Evolutionary conservation across 148 eudicot species (phyloP).

Genomic region (Arctostaphylos glauca): DNA sequence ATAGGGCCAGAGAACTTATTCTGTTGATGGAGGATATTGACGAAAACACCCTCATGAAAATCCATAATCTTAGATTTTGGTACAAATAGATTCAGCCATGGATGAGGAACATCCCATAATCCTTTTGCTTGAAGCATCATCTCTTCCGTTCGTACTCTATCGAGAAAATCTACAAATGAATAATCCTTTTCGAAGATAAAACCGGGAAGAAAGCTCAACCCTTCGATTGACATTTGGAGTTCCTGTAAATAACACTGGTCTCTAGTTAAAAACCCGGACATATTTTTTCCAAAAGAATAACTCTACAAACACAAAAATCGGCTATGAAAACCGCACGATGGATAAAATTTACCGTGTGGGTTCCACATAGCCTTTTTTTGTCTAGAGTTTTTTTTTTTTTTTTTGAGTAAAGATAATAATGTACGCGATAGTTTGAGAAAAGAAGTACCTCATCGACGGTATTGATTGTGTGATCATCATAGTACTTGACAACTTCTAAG

Average conservation of each 20-base stretch:
- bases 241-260: slow-evolving; percentile 32
- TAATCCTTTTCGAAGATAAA: slow-evolving; percentile 54
- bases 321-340: too few relatives aligned
- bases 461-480: slow-evolving; percentile 32
- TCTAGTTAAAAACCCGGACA: too few relatives aligned
- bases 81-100: slow-evolving; percentile 85
- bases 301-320: too few relatives aligned
- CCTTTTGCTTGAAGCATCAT: slow-evolving; percentile 52
- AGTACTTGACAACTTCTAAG: slow-evolving; percentile 74
- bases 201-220: slow-evolving; percentile 33
- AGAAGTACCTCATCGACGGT: slow-evolving; percentile 35
- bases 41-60: slow-evolving; percentile 53
- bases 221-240: slow-evolving; percentile 33
- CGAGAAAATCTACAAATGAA: slow-evolving; percentile 45
- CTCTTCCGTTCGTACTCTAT: slow-evolving; percentile 65
- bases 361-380: too few relatives aligned
- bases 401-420: too few relatives aligned
- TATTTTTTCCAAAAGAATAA: too few relatives aligned
- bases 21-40: slow-evolving; percentile 42
- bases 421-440: not conserved
- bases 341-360: too few relatives aligned
- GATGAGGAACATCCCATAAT: slow-evolving; percentile 76
- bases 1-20: slow-evolving; percentile 49
- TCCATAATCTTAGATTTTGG: slow-evolving; percentile 62
- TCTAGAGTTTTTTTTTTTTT: too few relatives aligned